Base-by-base conservation (phyloP, 1,139 yeast species). In the Debaryomyces udenii region DNA sequence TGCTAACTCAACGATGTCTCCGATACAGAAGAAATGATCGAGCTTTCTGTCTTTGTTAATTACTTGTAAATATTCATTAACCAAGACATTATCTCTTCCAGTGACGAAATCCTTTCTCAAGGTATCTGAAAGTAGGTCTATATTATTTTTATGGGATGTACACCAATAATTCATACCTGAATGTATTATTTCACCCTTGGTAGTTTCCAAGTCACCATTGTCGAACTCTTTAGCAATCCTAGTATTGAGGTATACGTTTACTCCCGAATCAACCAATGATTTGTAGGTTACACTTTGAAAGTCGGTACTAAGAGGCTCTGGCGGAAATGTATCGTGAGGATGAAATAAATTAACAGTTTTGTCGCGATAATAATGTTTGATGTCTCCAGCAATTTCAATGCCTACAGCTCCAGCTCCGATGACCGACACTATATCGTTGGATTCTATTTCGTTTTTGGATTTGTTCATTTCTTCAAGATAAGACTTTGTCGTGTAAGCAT, bases 341-440 rank as follows among this genome's bases (percentile, higher is more conserved):
- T 66, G 71, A 5, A 66, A 54, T 35, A 66, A 51, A 26, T 48
- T 53, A 14, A 66, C 67, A 1, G 50, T 53, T 37, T 61, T 63
- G 4, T 54, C 42, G 3, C 67, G 67, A 37, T 50, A 61, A 29
- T 48, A 41, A 32, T 43, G 49, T 45, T 64, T 66, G 35, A 66
- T 56, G 37, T 65, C 74, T 3, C 74, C 73, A 1, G 73, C 69
- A 17, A 63, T 48, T 44, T 71, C 76, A 11, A 70, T 56, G 0
- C 76, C 76, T 3, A 68, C 65, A 2, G 74, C 75, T 1, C 74
- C 74, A 1, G 68, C 76, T 1, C 74, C 75, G 30, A 68, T 57
- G 1, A 70, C 56, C 2, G 62, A 50, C 6, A 66, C 50, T 6
- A 45, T 55, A 5, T 56, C 47, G 26, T 58, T 52, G 7, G 39